phyloP scores from a whole-genome alignment of 2,329 filamentous ascomycete species.

The Chaetomiaceae sp. region DNA sequence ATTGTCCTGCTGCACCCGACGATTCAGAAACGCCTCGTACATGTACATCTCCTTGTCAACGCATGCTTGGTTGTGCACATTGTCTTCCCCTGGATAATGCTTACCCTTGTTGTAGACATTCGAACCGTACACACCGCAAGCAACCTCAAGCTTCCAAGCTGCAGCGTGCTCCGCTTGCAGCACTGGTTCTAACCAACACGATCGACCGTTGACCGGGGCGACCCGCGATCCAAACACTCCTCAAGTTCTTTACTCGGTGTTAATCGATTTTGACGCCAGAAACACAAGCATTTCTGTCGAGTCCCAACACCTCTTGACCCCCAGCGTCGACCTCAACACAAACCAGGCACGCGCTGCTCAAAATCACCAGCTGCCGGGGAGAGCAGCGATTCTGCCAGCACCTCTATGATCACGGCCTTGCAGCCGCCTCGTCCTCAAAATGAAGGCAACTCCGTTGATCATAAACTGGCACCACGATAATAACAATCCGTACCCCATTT shows the following conservation, averaged over 20 bases:
- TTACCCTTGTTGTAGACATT: too few relatives aligned
- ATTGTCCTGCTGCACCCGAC: not conserved
- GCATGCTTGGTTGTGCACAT: too few relatives aligned
- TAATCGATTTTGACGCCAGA: not conserved
- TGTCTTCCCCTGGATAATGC: too few relatives aligned
- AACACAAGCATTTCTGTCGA: not conserved
- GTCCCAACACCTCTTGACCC: not conserved
- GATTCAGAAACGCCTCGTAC: not conserved
- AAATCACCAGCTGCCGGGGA: not conserved
- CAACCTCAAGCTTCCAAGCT: not conserved
- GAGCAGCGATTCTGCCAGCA: slow-evolving; percentile 10
- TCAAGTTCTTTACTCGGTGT: not conserved
- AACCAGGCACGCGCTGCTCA: too few relatives aligned
- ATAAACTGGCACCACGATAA: slow-evolving; percentile 99
- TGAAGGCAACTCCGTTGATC: slow-evolving; percentile 95
- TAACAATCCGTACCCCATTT: slow-evolving; percentile 66
- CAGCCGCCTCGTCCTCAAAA: slow-evolving; percentile 43
- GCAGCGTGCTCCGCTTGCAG: too few relatives aligned
- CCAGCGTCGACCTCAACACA: not conserved
- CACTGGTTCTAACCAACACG: not conserved
- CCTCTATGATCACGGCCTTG: slow-evolving; percentile 19
- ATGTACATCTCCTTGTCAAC: too few relatives aligned
- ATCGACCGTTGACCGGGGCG: not conserved
- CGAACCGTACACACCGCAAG: not conserved
- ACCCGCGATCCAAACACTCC: not conserved